A percentile compares a stretch with the other conserved stretches of the same genome.
These are phyloP conservation scores for Acanthamoeba royreba DNA, from an alignment of 208 protist genomes.

Conservation along the genomic window DNA sequence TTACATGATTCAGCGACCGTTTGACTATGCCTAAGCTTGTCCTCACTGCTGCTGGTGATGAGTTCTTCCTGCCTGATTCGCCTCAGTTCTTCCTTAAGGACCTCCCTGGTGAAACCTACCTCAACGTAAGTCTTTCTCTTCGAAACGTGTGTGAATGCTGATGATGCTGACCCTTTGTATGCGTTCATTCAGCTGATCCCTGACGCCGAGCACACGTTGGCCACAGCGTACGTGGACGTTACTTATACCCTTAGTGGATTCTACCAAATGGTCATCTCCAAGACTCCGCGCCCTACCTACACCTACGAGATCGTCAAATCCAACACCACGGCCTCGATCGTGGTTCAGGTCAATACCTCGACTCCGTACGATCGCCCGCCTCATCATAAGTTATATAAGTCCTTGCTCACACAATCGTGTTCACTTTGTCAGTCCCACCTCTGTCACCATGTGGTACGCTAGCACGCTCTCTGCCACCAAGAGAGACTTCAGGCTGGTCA, in stretches of 20 bases:
- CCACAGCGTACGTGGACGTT: background rate
- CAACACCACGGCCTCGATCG: constrained; percentile 14
- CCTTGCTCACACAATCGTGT: background rate
- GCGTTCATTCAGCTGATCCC: background rate
- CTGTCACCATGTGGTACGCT: constrained; percentile 1
- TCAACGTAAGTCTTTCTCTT: constrained; percentile 16
- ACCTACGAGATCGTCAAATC: background rate
- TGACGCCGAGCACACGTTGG: constrained; percentile 4
- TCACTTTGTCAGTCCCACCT: background rate
- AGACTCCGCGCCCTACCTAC: background rate
- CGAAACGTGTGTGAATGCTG: background rate
- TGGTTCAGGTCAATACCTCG: background rate
- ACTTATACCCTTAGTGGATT: background rate
- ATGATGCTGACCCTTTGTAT: background rate
- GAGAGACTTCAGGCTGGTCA: constrained; percentile 35
- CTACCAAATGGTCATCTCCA: background rate
- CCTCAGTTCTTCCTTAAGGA: constrained; percentile 52
- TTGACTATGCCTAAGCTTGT: constrained; percentile 33
- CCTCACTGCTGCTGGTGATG: constrained; percentile 40
- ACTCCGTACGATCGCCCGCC: background rate
- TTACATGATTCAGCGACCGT: background rate
- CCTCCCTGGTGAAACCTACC: constrained; percentile 46
- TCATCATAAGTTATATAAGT: background rate
- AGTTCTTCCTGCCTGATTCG: constrained; percentile 63
- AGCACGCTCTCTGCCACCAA: background rate